A percentile compares a stretch with the other conserved stretches of the same genome.
phyloP scores from a whole-genome alignment of 169 alveolate species.

The Hepatocystis sp. region DNA sequence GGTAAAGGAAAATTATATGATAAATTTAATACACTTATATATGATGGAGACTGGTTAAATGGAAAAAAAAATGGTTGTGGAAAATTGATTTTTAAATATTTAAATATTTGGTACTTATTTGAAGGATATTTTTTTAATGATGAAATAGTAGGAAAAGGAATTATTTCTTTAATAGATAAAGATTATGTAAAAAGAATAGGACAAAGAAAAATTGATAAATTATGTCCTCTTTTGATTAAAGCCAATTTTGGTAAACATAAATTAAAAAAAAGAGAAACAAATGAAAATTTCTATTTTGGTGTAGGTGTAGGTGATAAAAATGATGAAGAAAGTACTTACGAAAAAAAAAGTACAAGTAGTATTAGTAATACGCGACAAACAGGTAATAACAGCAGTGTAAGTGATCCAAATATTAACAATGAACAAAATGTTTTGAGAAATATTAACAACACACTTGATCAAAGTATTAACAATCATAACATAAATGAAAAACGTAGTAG shows the following conservation, averaged over 20 bases:
- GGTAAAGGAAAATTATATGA: conserved; percentile 72
- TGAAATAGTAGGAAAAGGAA: conserved; percentile 63
- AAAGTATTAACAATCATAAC: no score
- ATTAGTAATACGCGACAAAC: no score
- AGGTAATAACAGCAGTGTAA: no score
- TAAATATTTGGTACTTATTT: conserved; percentile 72
- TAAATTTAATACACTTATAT: conserved; percentile 65
- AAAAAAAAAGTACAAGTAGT: no score
- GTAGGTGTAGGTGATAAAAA: no score
- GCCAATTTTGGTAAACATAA: conserved; percentile 26
- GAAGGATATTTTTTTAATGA: conserved; percentile 70
- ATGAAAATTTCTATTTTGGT: no score
- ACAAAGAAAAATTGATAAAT: conserved; percentile 47
- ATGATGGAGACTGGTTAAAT: conserved; percentile 70
- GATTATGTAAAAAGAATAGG: conserved; percentile 63
- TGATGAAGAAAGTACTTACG: no score
- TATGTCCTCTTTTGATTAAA: conserved; percentile 73
- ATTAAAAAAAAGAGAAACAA: neutral
- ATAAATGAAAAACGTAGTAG: no score
- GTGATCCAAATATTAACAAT: no score
- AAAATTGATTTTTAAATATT: conserved; percentile 58
- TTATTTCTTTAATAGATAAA: conserved; percentile 66
- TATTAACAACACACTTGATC: no score
- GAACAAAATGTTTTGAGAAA: no score
- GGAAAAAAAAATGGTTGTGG: conserved; percentile 72